Evolutionary conservation across 345 rosid species (phyloP).

Genomic region (Boechera stricta): DNA sequence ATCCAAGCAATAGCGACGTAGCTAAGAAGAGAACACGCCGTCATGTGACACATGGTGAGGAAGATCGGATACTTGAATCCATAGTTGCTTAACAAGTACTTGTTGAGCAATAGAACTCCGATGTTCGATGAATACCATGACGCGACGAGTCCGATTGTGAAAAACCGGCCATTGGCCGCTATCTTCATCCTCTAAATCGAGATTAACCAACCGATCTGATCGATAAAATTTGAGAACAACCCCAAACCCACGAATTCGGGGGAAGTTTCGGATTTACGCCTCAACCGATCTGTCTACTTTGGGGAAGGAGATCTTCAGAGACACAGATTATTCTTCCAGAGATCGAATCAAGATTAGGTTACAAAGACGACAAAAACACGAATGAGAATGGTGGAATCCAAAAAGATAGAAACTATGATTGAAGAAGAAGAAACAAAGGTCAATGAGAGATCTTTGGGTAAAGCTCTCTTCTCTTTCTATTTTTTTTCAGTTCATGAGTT

Average conservation of each 20-base stretch:
- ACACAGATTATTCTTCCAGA: not conserved
- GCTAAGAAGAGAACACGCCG: conserved; percentile 70
- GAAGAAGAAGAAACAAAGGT: conserved; percentile 29
- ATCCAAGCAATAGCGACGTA: conserved; percentile 63
- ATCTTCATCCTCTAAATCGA: conserved; percentile 37
- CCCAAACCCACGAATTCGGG: not conserved
- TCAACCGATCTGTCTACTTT: not conserved
- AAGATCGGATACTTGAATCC: conserved; percentile 80
- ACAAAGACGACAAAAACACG: not conserved
- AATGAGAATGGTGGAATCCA: conserved; percentile 3
- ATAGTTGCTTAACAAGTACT: conserved; percentile 66
- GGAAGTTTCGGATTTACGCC: conserved; percentile 2
- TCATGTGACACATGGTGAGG: conserved; percentile 83
- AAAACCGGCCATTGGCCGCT: conserved; percentile 47
- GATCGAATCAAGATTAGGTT: conserved; percentile 11
- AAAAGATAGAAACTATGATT: conserved; percentile 17
- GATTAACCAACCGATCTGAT: not conserved
- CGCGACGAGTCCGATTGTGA: conserved; percentile 62
- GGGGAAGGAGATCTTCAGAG: conserved; percentile 2
- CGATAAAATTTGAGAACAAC: not conserved
- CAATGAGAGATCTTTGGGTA: conserved; percentile 33
- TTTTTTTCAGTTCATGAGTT: conserved; percentile 5
- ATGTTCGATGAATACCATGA: conserved; percentile 72
- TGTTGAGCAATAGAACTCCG: conserved; percentile 70
- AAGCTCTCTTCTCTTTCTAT: conserved; percentile 11